phyloP scores from a whole-genome alignment of 441 rosid genomes.

The Pelargonium australe region DNA sequence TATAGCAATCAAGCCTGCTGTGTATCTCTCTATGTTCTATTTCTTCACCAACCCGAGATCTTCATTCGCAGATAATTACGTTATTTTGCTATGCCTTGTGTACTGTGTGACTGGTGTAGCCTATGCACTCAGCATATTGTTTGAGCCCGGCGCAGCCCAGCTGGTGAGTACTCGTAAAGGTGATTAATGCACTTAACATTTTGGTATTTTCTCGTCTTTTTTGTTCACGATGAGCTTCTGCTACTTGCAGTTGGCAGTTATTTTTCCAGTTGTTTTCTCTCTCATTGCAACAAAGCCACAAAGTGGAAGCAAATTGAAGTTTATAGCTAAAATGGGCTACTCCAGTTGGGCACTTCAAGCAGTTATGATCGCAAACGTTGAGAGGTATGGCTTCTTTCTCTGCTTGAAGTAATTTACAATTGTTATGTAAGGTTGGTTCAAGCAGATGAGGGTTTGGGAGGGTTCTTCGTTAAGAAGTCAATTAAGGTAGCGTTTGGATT shows the following conservation, averaged over 20 bases:
- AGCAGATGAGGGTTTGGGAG: too few species aligned
- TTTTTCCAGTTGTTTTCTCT: slow-evolving; percentile 89
- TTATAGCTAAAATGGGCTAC: slow-evolving; percentile 54
- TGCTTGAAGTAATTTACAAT: background rate
- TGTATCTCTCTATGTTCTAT: slow-evolving; percentile 87
- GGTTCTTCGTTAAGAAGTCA: too few species aligned
- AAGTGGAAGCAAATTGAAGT: slow-evolving; percentile 30
- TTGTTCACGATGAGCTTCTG: background rate
- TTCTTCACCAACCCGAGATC: slow-evolving; percentile 96
- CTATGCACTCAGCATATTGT: slow-evolving; percentile 60
- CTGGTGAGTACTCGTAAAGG: slow-evolving; percentile 42
- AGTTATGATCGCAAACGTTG: slow-evolving; percentile 70
- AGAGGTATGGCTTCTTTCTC: slow-evolving; percentile 34
- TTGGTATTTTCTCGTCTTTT: too few species aligned
- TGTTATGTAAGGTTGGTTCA: background rate
- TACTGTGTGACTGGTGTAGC: slow-evolving; percentile 91
- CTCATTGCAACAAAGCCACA: slow-evolving; percentile 60
- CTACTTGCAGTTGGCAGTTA: slow-evolving; percentile 73
- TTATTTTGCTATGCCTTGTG: slow-evolving; percentile 71
- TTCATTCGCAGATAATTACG: slow-evolving; percentile 57
- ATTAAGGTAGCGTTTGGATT: too few species aligned
- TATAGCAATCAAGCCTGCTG: slow-evolving; percentile 77
- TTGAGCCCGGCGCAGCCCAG: slow-evolving; percentile 86
- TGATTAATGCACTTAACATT: too few species aligned
- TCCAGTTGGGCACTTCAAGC: slow-evolving; percentile 88